Base-by-base conservation (phyloP, 2,329 filamentous ascomycete genomes). In the Corynespora cassiicola region DNA sequence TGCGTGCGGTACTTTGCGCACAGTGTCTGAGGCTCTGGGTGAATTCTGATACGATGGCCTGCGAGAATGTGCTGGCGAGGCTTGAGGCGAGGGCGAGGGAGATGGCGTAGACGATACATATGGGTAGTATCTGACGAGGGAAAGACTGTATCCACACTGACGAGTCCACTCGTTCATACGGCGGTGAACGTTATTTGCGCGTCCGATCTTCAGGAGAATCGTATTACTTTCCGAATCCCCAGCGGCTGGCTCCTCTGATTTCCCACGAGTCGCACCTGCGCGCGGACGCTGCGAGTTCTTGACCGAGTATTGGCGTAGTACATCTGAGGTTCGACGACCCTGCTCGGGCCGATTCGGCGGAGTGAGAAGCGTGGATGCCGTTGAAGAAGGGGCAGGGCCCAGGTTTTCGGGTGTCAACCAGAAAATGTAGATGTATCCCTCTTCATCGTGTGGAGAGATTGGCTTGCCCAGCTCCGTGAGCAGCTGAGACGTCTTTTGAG, bases 341-440 rank as follows among this genome's bases (percentile, higher is more conserved):
- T 59, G 54, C 12, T 54, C 55, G 7, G 55, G 45, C 12, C 53
- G 50, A 15, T 31, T 87, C 73, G 8, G 80, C 78, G 7, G 81
- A 75, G 14, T 81, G 79, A 27, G 82, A 74, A 66, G 52, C 1
- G 47, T 54, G 0, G 57, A 63, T 3, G 66, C 65, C 2, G 64
- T 53, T 5, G 58, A 47, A 82, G 84, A 22, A 75, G 77, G 72
- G 0, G 79, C 66, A 0, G 76, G 65, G 6, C 81, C 71, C 2
- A 77, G 78, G 22, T 80, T 75, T 20, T 90, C 84, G 7, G 63
- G 50, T 0, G 90, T 96, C 15, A 96, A 78, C 90, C 92, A 96
- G 77, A 97, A 99, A 69, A 99, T 95, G 77, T 99, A 99, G 53
- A 99, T 97, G 72, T 94, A 99, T 23, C 94, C 94, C 31, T 63